Base-by-base conservation (phyloP, 2,329 filamentous ascomycete species). In the Dothistroma pini region DNA sequence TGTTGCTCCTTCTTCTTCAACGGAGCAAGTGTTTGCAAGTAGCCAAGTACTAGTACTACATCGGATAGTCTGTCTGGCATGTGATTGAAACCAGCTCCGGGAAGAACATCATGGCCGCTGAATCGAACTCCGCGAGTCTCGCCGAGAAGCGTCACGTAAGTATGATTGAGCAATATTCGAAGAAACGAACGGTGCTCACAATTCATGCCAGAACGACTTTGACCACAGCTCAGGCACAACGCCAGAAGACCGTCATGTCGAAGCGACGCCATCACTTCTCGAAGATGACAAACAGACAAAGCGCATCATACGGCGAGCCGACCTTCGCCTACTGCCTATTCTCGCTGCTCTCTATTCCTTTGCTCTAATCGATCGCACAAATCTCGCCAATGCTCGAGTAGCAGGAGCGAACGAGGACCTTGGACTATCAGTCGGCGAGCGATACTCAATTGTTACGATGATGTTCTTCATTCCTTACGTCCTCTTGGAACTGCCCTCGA, bases 381-480 rank as follows among this genome's bases (percentile, higher is more conserved):
- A 67, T 41, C 55, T 67, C 14, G 56, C 58, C 12, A 64, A 66
- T 35, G 64, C 64, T 16, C 44, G 61, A 14, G 62, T 63, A 9
- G 58, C 58, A n/a, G 59, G 58, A 25, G 56, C 60, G 34, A 53
- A 57, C 50, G 41, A 71, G 49, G 75, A 77, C 44, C 67, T 77
- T 8, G 56, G 71, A 10, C 73, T 76, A 69, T 60, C 57, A 7
- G 54, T 62, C 19, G 70, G 69, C 6, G 64, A 72, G 16, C 68
- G 74, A 29, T 77, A 76, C 65, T 76, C 75, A 31, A 69, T 76
- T 54, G 73, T 74, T 6, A 66, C 76, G 0, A 71, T 75, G 59
- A 66, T 76, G 50, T 77, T 77, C 66, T 77, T 76, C 62, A 56
- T 70, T 6, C 66, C 68, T 5, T 71, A 71, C 50, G 66, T 59